Conservation (phyloP, 2,329 filamentous ascomycete species). For the Botryotinia narcissicola region DNA sequence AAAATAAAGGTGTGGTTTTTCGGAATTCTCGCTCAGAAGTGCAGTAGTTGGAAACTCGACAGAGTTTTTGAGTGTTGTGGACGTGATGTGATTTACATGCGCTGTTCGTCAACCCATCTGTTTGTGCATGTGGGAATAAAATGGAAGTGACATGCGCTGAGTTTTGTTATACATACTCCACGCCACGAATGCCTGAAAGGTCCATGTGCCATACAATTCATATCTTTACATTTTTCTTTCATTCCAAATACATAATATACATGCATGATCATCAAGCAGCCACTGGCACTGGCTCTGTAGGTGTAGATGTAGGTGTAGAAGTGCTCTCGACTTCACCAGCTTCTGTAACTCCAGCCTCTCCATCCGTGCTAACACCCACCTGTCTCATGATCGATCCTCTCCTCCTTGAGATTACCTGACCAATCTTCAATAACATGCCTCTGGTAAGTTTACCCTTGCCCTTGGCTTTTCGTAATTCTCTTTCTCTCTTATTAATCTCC, state of each 20-base stretch:
- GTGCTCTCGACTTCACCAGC: not conserved
- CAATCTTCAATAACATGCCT: slow-evolving; percentile 38
- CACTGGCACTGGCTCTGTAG: slow-evolving; percentile 17
- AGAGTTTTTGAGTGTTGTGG: not conserved
- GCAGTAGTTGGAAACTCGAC: not conserved
- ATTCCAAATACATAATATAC: slow-evolving; percentile 35
- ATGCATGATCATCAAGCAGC: slow-evolving; percentile 26
- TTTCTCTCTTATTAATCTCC: slow-evolving; percentile 34
- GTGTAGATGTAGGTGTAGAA: not conserved
- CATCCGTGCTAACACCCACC: slow-evolving; percentile 23
- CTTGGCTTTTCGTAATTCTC: slow-evolving; percentile 34
- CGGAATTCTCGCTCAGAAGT: not conserved
- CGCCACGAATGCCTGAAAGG: slow-evolving; percentile 28
- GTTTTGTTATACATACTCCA: slow-evolving; percentile 24
- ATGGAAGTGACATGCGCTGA: slow-evolving; percentile 22
- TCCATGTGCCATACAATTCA: slow-evolving; percentile 5
- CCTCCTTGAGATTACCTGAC: slow-evolving; percentile 37
- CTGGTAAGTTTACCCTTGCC: slow-evolving; percentile 36
- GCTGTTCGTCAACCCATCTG: not conserved
- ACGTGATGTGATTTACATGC: not conserved
- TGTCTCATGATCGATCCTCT: slow-evolving; percentile 26
- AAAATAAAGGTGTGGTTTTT: not conserved
- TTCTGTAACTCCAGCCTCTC: not conserved
- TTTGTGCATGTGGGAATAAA: not conserved
- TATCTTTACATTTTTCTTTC: slow-evolving; percentile 21